These are phyloP conservation scores for Ceratocystis destructans DNA, from an alignment of 2,329 filamentous ascomycete species.

Conservation along the genomic window DNA sequence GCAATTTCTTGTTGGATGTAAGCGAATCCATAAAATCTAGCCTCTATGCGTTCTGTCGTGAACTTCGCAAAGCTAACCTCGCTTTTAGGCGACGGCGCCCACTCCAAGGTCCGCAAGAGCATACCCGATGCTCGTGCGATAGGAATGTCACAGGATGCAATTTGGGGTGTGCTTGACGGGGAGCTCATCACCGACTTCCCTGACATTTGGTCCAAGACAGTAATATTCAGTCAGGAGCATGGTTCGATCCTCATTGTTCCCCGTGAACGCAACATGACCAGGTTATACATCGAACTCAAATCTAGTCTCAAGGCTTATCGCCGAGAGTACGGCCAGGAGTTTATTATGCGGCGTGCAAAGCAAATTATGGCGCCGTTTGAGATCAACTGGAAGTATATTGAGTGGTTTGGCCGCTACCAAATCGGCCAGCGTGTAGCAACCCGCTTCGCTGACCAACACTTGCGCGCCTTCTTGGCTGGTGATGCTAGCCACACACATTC, in stretches of 20 bases:
- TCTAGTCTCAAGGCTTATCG: conserved; percentile 31
- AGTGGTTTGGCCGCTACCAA: conserved; percentile 62
- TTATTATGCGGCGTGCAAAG: conserved; percentile 54
- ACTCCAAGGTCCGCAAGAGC: conserved; percentile 53
- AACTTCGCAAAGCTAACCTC: not conserved
- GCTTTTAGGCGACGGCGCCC: conserved; percentile 50
- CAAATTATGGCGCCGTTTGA: conserved; percentile 46
- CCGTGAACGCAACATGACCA: conserved; percentile 57
- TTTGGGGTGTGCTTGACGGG: conserved; percentile 61
- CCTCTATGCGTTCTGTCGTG: not conserved
- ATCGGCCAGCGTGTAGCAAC: conserved; percentile 59
- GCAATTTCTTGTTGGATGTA: conserved; percentile 55
- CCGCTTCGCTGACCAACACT: conserved; percentile 49
- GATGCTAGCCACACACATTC: conserved; percentile 61
- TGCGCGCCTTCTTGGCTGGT: conserved; percentile 53
- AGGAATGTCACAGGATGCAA: conserved; percentile 38
- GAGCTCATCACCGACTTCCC: conserved; percentile 59
- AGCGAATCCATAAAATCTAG: conserved; percentile 21
- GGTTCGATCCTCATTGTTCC: conserved; percentile 63
- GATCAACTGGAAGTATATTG: conserved; percentile 43
- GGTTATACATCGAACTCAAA: conserved; percentile 45
- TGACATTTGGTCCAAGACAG: conserved; percentile 61
- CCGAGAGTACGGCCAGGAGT: conserved; percentile 42
- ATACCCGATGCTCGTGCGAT: conserved; percentile 45
- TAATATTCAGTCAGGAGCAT: conserved; percentile 51